Evolutionary conservation across 495 filamentous ascomycete species (phyloP).

Genomic region (Oleoguttula mirabilis): DNA sequence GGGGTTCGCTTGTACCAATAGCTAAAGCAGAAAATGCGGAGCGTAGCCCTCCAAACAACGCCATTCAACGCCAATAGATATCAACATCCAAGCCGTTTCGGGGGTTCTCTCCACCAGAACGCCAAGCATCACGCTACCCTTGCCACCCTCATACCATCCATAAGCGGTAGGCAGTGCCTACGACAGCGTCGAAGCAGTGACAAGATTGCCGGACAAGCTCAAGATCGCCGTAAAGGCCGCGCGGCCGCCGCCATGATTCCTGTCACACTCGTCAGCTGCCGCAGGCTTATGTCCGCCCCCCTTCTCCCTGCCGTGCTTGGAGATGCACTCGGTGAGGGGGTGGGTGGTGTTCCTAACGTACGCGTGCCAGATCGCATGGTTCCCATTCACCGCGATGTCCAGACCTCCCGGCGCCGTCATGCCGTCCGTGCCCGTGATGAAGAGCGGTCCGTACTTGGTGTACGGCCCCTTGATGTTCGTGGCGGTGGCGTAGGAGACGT

Average conservation of each 20-base stretch:
- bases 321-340: slow-evolving; percentile 1
- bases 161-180: too few species aligned
- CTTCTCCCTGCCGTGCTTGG: neutral
- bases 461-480: slow-evolving; percentile 13
- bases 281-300: neutral
- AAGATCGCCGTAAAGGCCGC: slow-evolving; percentile 4
- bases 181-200: neutral
- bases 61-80: neutral
- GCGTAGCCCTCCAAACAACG: too few species aligned
- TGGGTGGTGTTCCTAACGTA: slow-evolving; percentile 1
- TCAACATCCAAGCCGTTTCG: too few species aligned
- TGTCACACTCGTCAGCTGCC: slow-evolving; percentile 7
- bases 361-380: slow-evolving; percentile 13
- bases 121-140: too few species aligned
- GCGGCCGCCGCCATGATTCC: neutral
- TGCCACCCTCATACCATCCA: too few species aligned
- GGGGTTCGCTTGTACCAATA: too few species aligned
- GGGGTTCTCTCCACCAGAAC: too few species aligned
- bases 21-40: too few species aligned
- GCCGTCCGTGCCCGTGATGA: slow-evolving; percentile 8
- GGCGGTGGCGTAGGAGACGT: slow-evolving; percentile 18
- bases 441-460: slow-evolving; percentile 9
- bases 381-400: slow-evolving; percentile 5
- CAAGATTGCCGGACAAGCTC: neutral
- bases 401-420: slow-evolving; percentile 10